phyloP scores from a whole-genome alignment of 495 filamentous ascomycete genomes.

The Cairneyella variabilis region DNA sequence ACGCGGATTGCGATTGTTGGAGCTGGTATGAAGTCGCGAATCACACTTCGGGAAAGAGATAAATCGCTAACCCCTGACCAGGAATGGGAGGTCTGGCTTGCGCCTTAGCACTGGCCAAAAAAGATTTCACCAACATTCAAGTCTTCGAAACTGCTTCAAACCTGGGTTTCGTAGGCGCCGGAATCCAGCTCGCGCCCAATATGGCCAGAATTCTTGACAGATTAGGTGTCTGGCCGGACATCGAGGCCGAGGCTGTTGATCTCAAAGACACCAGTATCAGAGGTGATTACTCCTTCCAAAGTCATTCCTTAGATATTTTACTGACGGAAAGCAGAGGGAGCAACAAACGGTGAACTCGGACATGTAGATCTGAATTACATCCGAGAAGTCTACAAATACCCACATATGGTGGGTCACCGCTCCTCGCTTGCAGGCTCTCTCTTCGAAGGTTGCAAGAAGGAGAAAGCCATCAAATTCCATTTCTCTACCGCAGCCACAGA shows the following conservation, averaged over 20 bases:
- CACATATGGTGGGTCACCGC: conserved; percentile 77
- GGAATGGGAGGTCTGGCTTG: conserved; percentile 76
- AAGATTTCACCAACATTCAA: conserved; percentile 67
- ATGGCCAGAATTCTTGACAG: conserved; percentile 70
- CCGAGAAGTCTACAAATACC: conserved; percentile 62
- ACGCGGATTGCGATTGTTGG: conserved; percentile 12
- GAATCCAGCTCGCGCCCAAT: conserved; percentile 79
- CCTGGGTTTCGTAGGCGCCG: conserved; percentile 77
- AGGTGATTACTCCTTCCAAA: conserved; percentile 8
- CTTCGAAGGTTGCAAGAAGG: conserved; percentile 61
- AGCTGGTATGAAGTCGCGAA: conserved; percentile 6
- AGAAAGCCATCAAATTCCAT: conserved; percentile 65
- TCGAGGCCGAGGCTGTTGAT: conserved; percentile 56
- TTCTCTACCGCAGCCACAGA: conserved; percentile 53
- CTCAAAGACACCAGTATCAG: conserved; percentile 33
- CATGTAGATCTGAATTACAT: conserved; percentile 68
- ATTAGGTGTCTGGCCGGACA: conserved; percentile 64
- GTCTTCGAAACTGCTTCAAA: conserved; percentile 71
- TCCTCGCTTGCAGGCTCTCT: conserved; percentile 65
- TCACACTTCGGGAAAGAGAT: background rate
- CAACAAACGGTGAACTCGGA: conserved; percentile 61
- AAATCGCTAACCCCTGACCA: conserved; percentile 26
- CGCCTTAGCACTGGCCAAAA: conserved; percentile 68
- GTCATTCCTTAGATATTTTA: background rate
- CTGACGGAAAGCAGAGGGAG: conserved; percentile 48